A percentile compares a stretch with the other conserved stretches of the same genome.
phyloP scores from a whole-genome alignment of 805 yeast species.

The Starmerella floris region DNA sequence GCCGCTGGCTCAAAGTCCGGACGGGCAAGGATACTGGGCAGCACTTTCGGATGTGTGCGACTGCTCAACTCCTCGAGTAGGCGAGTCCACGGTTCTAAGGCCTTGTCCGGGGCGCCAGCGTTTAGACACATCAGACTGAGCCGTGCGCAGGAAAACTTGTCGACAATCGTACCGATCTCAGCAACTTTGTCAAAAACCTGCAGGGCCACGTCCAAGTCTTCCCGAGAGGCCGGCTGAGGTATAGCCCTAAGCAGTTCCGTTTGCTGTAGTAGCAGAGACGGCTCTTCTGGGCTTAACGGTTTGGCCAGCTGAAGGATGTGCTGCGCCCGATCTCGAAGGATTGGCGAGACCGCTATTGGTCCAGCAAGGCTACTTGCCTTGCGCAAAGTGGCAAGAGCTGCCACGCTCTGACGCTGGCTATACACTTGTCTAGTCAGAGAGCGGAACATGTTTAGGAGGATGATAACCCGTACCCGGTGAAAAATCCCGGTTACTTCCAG shows the following conservation, averaged over 20 bases:
- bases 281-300: neutral
- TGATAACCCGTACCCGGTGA: neutral
- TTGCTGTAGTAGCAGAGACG: conserved; percentile 3
- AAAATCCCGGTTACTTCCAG: too few relatives aligned
- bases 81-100: conserved; percentile 26
- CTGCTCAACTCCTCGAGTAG: conserved; percentile 23
- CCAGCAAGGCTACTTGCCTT: neutral
- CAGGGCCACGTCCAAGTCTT: conserved; percentile 11
- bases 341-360: neutral
- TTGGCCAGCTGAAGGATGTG: conserved; percentile 5
- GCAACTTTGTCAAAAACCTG: conserved; percentile 11
- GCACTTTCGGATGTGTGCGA: neutral
- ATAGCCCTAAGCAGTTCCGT: conserved; percentile 6
- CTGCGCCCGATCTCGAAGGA: neutral
- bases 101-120: conserved; percentile 20
- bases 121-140: conserved; percentile 20
- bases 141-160: conserved; percentile 15
- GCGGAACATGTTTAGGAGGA: neutral
- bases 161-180: conserved; percentile 4
- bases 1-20: conserved; percentile 24
- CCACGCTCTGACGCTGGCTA: neutral
- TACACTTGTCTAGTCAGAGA: neutral
- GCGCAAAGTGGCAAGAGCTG: neutral
- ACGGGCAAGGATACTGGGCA: conserved; percentile 14
- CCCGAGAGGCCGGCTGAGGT: conserved; percentile 1